These are phyloP conservation scores for Flaveria ramosissima DNA, from an alignment of 129 eudicot species.

Conservation along the genomic window DNA sequence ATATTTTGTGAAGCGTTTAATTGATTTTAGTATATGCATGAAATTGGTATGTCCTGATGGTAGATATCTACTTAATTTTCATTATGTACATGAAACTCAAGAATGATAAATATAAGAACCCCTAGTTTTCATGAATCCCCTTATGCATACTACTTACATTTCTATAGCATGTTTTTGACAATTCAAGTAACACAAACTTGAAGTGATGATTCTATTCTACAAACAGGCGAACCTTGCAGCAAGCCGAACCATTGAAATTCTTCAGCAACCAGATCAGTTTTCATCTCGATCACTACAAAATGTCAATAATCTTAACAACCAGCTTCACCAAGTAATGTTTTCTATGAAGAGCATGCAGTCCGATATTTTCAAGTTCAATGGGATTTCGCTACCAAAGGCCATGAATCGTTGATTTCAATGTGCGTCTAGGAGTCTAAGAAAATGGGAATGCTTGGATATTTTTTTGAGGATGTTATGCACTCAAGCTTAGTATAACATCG, in stretches of 20 bases:
- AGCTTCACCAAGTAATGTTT: conserved; percentile 42
- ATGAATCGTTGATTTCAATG: conserved; percentile 9
- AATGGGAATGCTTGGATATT: not conserved
- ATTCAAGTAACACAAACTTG: not conserved
- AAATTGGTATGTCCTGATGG: not conserved
- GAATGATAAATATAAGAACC: not conserved
- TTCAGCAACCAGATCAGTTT: conserved; percentile 48
- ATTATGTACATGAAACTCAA: not conserved
- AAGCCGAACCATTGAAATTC: conserved; percentile 43
- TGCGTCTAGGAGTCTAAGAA: conserved; percentile 10
- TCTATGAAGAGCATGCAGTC: conserved; percentile 39
- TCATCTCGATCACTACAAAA: conserved; percentile 49
- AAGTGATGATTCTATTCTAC: not conserved
- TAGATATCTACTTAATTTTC: not conserved
- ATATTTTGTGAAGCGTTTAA: not conserved
- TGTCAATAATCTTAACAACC: conserved; percentile 41
- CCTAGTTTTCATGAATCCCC: not conserved
- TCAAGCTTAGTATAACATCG: not conserved
- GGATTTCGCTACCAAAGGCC: conserved; percentile 21
- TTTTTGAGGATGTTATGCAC: conserved; percentile 10
- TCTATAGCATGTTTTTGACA: not conserved
- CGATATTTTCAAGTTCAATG: conserved; percentile 25
- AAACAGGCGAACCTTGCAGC: conserved; percentile 51
- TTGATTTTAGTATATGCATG: not conserved
- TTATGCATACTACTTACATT: not conserved